Evolutionary conservation across 257 asterid genomes (phyloP).

Genomic region (Linaria vulgaris): DNA sequence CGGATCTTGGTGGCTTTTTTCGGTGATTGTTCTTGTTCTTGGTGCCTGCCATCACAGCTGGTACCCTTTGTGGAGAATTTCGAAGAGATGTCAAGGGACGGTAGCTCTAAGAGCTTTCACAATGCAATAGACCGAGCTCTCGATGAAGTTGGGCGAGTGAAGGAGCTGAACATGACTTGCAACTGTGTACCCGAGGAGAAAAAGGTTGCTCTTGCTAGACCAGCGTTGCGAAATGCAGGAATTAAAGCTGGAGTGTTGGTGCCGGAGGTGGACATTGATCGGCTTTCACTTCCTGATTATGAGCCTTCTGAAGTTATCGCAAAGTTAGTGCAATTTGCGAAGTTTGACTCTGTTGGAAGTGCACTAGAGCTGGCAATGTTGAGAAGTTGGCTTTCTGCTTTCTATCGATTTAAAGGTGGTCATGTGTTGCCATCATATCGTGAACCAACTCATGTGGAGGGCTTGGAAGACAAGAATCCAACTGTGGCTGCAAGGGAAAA

Average conservation of each 20-base stretch:
- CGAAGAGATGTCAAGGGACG: slow-evolving; percentile 36
- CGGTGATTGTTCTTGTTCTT: slow-evolving; percentile 74
- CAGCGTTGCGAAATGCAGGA: slow-evolving; percentile 49
- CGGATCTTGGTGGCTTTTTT: slow-evolving; percentile 68
- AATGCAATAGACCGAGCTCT: slow-evolving; percentile 50
- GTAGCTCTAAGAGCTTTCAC: slow-evolving; percentile 37
- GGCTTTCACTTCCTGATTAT: slow-evolving; percentile 37
- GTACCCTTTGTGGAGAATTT: slow-evolving; percentile 57
- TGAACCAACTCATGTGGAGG: slow-evolving; percentile 55
- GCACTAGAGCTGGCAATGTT: slow-evolving; percentile 48
- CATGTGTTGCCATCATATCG: slow-evolving; percentile 29
- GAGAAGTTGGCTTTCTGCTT: slow-evolving; percentile 64
- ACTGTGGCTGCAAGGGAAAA: slow-evolving; percentile 7
- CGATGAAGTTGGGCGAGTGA: slow-evolving; percentile 47
- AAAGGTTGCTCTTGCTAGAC: slow-evolving; percentile 39
- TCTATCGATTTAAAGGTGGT: slow-evolving; percentile 44
- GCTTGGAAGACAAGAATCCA: slow-evolving; percentile 51
- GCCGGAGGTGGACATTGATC: slow-evolving; percentile 50
- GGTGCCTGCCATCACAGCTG: slow-evolving; percentile 70
- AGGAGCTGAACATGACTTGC: slow-evolving; percentile 52
- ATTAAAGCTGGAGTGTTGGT: slow-evolving; percentile 44
- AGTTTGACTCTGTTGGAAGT: slow-evolving; percentile 27
- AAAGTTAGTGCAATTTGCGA: slow-evolving; percentile 30
- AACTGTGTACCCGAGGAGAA: slow-evolving; percentile 41
- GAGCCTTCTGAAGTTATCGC: slow-evolving; percentile 45